phyloP scores from a whole-genome alignment of 2,329 filamentous ascomycete species.

The Talaromyces sp. region DNA sequence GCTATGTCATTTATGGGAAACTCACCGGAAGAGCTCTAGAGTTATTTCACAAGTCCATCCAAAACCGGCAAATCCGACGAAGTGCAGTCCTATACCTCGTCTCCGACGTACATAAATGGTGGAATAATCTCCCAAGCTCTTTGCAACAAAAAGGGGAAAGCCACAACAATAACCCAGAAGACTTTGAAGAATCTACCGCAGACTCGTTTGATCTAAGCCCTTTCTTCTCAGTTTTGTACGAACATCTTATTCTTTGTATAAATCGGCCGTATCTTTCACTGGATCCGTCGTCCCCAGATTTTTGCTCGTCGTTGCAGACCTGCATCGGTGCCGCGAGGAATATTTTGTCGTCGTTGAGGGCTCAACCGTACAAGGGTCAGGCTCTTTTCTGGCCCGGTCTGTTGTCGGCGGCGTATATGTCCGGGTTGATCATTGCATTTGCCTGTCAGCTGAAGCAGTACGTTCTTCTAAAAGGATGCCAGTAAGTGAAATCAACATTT shows the following conservation, averaged over 20 bases:
- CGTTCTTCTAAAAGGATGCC: constrained; percentile 27
- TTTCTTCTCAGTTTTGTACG: constrained; percentile 40
- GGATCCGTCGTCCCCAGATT: constrained; percentile 33
- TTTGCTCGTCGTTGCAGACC: constrained; percentile 37
- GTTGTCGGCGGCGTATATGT: constrained; percentile 39
- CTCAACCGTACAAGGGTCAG: constrained; percentile 28
- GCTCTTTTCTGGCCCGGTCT: constrained; percentile 37
- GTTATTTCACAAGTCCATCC: constrained; percentile 39
- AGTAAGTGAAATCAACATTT: constrained; percentile 19
- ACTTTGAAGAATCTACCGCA: background rate
- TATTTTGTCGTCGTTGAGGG: constrained; percentile 32
- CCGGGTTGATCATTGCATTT: constrained; percentile 37
- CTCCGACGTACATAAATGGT: constrained; percentile 41
- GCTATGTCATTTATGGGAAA: constrained; percentile 37
- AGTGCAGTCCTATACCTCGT: constrained; percentile 34
- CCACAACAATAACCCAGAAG: background rate
- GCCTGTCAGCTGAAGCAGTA: constrained; percentile 39
- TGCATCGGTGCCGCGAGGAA: constrained; percentile 37
- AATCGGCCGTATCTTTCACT: constrained; percentile 37
- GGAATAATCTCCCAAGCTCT: constrained; percentile 34
- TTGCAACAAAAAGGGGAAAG: constrained; percentile 15
- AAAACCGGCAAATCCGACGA: constrained; percentile 35
- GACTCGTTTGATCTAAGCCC: constrained; percentile 28
- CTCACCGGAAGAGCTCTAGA: constrained; percentile 37
- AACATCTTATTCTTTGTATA: constrained; percentile 37